Conservation (phyloP, 495 filamentous ascomycete genomes). For the Penicillium chermesinum region DNA sequence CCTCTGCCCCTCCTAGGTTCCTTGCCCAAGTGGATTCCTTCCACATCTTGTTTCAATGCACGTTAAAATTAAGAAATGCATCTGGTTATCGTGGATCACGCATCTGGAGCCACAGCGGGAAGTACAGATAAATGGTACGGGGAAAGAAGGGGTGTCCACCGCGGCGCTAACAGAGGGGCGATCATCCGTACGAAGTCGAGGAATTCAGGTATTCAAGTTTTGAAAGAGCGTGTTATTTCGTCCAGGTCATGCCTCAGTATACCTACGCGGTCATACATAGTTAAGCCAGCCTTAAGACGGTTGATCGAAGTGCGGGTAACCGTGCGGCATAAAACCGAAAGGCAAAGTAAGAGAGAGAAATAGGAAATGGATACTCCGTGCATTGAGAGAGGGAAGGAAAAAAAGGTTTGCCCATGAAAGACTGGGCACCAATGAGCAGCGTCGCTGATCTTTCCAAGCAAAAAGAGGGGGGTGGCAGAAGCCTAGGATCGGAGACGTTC, state of each 20-base stretch:
- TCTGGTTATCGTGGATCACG: constrained; percentile 8
- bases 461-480: constrained; percentile 7
- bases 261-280: too few relatives aligned
- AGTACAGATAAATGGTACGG: too few relatives aligned
- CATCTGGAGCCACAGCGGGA: too few relatives aligned
- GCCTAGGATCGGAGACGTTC: constrained; percentile 22
- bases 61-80: constrained; percentile 24
- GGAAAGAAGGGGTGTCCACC: too few relatives aligned
- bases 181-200: too few relatives aligned
- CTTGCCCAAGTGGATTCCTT: constrained; percentile 6
- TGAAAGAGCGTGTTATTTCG: too few relatives aligned
- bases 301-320: too few relatives aligned
- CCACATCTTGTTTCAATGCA: constrained; percentile 2
- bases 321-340: too few relatives aligned
- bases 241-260: too few relatives aligned
- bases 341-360: constrained; percentile 5
- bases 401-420: constrained; percentile 9
- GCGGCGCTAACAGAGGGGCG: too few relatives aligned
- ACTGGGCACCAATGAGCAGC: constrained; percentile 27
- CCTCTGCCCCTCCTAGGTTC: constrained; percentile 1
- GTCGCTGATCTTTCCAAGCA: constrained; percentile 1
- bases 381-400: constrained; percentile 2
- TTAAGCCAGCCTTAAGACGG: too few relatives aligned
- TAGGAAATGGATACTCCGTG: constrained; percentile 7
- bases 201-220: too few relatives aligned